A percentile compares a stretch with the other conserved stretches of the same genome.
phyloP scores from a whole-genome alignment of 1,284 basidiomycete genomes.

The Microbotryomycetes sp. region DNA sequence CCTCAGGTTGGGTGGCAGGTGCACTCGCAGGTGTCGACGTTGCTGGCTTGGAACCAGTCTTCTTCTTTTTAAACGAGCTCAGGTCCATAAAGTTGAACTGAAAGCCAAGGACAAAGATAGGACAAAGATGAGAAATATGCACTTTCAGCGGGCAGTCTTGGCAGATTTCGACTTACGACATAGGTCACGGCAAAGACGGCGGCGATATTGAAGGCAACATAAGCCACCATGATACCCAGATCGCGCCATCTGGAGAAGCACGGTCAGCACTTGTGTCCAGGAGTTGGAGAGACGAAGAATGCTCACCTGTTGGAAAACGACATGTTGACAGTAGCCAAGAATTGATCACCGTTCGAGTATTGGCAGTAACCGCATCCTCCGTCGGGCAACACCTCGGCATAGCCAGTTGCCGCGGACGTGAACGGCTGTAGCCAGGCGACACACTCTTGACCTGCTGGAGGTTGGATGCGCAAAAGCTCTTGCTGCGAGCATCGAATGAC shows the following conservation, averaged over 20 bases:
- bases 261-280: background rate
- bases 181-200: conserved; percentile 15
- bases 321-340: conserved; percentile 20
- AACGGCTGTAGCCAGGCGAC: conserved; percentile 42
- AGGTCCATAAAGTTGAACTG: too few relatives aligned
- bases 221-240: conserved; percentile 57
- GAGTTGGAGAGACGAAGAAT: background rate
- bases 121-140: too few relatives aligned
- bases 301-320: background rate
- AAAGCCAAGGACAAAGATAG: too few relatives aligned
- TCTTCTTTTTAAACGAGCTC: too few relatives aligned
- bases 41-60: too few relatives aligned
- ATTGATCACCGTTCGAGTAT: conserved; percentile 32
- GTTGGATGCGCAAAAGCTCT: conserved; percentile 44
- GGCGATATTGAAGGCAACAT: conserved; percentile 36
- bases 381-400: conserved; percentile 37
- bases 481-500: conserved; percentile 41
- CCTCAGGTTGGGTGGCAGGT: background rate
- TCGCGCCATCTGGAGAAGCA: conserved; percentile 50
- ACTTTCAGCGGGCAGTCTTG: too few relatives aligned
- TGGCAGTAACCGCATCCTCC: conserved; percentile 42
- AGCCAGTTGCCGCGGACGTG: conserved; percentile 39
- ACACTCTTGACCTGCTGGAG: conserved; percentile 43
- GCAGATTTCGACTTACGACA: conserved; percentile 1
- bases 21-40: too few relatives aligned